Conservation (phyloP, 345 rosid species). For the Populus pruinosa region DNA sequence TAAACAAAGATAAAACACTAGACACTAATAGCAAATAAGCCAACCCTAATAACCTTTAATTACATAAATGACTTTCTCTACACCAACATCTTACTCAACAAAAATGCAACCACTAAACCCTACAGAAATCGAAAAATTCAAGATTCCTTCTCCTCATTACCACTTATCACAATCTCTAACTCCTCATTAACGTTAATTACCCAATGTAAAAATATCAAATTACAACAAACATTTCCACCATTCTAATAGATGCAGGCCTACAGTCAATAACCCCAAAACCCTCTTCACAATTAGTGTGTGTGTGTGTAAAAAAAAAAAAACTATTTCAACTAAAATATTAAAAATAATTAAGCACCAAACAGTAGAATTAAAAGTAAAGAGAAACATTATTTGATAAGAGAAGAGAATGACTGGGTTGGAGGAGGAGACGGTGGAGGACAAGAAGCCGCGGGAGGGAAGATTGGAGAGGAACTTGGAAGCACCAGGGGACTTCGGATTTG, state of each 20-base stretch:
- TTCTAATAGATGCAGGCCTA: neutral
- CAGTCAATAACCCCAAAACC: neutral
- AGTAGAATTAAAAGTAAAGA: neutral
- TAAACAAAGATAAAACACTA: neutral
- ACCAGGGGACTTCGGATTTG: slow-evolving; percentile 26
- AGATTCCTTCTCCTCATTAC: neutral
- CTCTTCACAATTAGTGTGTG: neutral
- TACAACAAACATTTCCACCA: too few species aligned
- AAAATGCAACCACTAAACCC: neutral
- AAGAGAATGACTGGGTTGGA: slow-evolving; percentile 55
- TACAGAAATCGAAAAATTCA: neutral
- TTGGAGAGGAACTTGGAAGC: slow-evolving; percentile 60
- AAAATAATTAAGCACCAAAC: neutral
- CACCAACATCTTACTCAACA: neutral
- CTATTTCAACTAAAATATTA: too few species aligned
- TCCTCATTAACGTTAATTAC: neutral
- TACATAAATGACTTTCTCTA: neutral
- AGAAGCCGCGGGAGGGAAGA: slow-evolving; percentile 83
- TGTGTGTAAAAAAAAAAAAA: neutral
- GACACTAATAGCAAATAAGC: neutral
- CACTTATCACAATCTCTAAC: neutral
- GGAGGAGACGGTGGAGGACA: slow-evolving; percentile 66
- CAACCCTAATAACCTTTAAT: neutral
- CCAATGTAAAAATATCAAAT: neutral
- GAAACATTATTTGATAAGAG: neutral